A percentile compares a stretch with the other conserved stretches of the same genome.
These are phyloP conservation scores for Cyclocybe cylindracea DNA, from an alignment of 768 basidiomycete genomes.

Conservation along the genomic window DNA sequence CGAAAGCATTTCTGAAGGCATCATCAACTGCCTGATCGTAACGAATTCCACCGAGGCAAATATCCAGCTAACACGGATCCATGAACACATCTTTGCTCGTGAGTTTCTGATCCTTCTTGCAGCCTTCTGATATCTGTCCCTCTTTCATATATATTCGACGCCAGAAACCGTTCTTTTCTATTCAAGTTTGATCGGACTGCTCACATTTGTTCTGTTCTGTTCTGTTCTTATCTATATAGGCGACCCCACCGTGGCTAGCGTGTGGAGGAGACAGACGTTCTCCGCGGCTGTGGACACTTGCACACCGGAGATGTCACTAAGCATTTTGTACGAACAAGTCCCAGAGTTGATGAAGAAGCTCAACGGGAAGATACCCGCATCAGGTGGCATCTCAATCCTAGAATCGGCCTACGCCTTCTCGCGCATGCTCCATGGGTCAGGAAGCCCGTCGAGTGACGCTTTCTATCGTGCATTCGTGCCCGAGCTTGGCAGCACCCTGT, in stretches of 20 bases:
- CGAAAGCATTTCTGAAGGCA: conserved; percentile 73
- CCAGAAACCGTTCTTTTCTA: no score
- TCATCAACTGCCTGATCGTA: conserved; percentile 84
- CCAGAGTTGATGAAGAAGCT: conserved; percentile 63
- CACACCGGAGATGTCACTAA: conserved; percentile 67
- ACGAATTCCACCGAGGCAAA: conserved; percentile 87
- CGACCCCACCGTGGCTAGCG: conserved; percentile 84
- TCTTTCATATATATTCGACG: not conserved
- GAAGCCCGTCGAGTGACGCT: conserved; percentile 61
- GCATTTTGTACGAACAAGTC: conserved; percentile 72
- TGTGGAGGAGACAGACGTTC: conserved; percentile 91
- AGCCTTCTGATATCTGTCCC: not conserved
- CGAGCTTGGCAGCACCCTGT: conserved; percentile 73
- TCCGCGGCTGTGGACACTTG: conserved; percentile 81
- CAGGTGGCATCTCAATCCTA: conserved; percentile 58
- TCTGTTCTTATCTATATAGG: conserved; percentile 39
- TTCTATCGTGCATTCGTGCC: conserved; percentile 90
- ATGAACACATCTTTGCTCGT: conserved; percentile 88
- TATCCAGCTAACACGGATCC: conserved; percentile 79
- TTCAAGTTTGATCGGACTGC: not conserved
- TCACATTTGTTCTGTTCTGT: not conserved
- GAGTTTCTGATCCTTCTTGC: conserved; percentile 29
- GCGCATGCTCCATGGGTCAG: conserved; percentile 81
- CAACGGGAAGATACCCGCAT: conserved; percentile 38
- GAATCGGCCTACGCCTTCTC: conserved; percentile 79